Conservation (phyloP, 768 basidiomycete species). For the Hortiboletus flavorubellus region DNA sequence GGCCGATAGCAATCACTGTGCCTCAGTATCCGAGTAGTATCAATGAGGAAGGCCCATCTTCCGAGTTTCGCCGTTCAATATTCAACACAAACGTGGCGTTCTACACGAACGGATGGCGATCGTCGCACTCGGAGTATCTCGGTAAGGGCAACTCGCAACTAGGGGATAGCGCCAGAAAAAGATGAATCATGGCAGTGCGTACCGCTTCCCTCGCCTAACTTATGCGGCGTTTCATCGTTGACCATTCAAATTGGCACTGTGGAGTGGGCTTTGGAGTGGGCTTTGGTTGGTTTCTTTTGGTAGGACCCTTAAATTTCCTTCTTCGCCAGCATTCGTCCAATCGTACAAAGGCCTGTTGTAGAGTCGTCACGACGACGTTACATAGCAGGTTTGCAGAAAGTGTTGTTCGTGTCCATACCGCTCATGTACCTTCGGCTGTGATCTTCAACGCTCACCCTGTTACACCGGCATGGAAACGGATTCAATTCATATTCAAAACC, state of each 20-base stretch:
- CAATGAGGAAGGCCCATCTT: neutral
- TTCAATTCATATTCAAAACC: slow-evolving; percentile 12
- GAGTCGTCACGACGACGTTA: no score
- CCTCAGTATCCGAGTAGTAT: neutral
- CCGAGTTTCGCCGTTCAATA: neutral
- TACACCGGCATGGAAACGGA: slow-evolving; percentile 33
- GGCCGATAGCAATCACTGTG: neutral
- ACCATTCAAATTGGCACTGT: no score
- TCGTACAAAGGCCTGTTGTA: no score
- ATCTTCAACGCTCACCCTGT: neutral
- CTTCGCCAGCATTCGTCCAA: no score
- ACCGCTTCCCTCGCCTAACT: neutral
- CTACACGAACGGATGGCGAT: neutral
- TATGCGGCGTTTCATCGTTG: neutral
- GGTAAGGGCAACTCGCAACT: neutral
- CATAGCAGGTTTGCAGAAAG: no score
- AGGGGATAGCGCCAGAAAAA: neutral
- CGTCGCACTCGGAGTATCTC: neutral
- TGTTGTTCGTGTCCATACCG: neutral
- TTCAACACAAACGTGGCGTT: neutral
- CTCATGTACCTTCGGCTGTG: neutral
- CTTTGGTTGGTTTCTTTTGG: no score
- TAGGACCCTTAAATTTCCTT: no score
- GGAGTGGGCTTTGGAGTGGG: no score
- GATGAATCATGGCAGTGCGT: neutral